Conservation (phyloP, 2,329 filamentous ascomycete genomes). For the Sporothrix luriei region DNA sequence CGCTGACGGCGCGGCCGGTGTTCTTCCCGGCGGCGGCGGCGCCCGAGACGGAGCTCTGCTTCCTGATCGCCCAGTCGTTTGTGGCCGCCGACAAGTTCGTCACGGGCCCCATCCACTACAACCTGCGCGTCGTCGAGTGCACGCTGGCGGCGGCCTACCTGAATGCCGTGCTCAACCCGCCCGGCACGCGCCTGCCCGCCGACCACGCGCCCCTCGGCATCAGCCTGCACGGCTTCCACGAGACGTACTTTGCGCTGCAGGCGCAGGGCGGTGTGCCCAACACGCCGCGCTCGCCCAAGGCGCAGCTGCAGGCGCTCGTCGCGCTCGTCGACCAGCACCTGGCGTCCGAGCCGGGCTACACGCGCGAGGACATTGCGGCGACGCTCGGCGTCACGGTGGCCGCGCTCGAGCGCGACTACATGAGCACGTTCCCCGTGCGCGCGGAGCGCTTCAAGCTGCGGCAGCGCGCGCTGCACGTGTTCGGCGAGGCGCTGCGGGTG, state of each 20-base stretch:
- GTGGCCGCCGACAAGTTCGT: constrained; percentile 93
- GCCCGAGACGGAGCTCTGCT: constrained; percentile 70
- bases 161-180: constrained; percentile 59
- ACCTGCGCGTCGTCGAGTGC: constrained; percentile 93
- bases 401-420: constrained; percentile 76
- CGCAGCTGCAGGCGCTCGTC: constrained; percentile 75
- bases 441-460: constrained; percentile 85
- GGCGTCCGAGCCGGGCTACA: constrained; percentile 79
- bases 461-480: constrained; percentile 88
- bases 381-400: constrained; percentile 69
- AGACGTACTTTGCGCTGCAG: constrained; percentile 69
- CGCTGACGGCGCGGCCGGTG: constrained; percentile 73
- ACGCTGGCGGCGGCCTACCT: constrained; percentile 78
- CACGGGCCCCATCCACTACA: constrained; percentile 92
- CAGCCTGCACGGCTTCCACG: constrained; percentile 83
- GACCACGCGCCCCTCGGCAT: constrained; percentile 83
- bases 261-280: constrained; percentile 44
- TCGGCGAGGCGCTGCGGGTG: constrained; percentile 83
- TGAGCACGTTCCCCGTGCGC: constrained; percentile 84
- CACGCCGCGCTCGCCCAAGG: constrained; percentile 46
- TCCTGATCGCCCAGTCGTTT: constrained; percentile 93
- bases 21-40: constrained; percentile 79
- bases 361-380: constrained; percentile 75
- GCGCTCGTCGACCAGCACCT: constrained; percentile 71
- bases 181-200: constrained; percentile 63